phyloP scores from a whole-genome alignment of 1,139 yeast species.

The Casaregolazyma lundiana region DNA sequence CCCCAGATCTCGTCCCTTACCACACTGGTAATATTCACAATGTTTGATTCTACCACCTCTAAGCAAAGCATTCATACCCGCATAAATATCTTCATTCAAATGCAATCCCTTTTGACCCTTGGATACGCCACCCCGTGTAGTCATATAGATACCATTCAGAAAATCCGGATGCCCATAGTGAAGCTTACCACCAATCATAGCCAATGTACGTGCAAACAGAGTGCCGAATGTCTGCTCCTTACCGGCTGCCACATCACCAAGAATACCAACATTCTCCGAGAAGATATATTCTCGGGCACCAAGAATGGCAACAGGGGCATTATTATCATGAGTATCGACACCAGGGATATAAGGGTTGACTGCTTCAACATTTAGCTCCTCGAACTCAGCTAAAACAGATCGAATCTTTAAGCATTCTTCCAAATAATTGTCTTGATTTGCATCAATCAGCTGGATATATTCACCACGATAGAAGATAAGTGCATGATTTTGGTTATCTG shows the following conservation, averaged over 20 bases:
- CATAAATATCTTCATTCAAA: slow-evolving; percentile 97
- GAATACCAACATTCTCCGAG: slow-evolving; percentile 97
- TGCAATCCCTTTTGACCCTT: slow-evolving; percentile 98
- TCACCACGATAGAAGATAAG: slow-evolving; percentile 98
- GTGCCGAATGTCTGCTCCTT: slow-evolving; percentile 99
- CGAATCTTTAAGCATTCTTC: slow-evolving; percentile 98
- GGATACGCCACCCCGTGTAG: slow-evolving; percentile 98
- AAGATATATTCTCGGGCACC: slow-evolving; percentile 99
- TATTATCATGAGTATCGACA: slow-evolving; percentile 27
- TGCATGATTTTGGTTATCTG: slow-evolving; percentile 98
- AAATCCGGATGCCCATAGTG: slow-evolving; percentile 99
- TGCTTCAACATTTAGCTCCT: slow-evolving; percentile 70
- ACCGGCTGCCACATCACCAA: slow-evolving; percentile 99
- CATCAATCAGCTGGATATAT: slow-evolving; percentile 95
- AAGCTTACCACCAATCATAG: slow-evolving; percentile 97
- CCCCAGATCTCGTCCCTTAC: slow-evolving; percentile 99
- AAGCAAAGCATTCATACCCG: slow-evolving; percentile 96
- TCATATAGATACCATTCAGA: slow-evolving; percentile 89
- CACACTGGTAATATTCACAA: slow-evolving; percentile 99
- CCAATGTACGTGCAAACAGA: slow-evolving; percentile 91
- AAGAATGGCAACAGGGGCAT: slow-evolving; percentile 85
- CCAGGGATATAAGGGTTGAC: slow-evolving; percentile 45
- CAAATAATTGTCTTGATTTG: slow-evolving; percentile 95
- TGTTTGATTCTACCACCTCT: slow-evolving; percentile 99
- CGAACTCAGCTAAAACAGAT: slow-evolving; percentile 95